Evolutionary conservation across 495 filamentous ascomycete species (phyloP).

Genomic region (Talaromyces liani): DNA sequence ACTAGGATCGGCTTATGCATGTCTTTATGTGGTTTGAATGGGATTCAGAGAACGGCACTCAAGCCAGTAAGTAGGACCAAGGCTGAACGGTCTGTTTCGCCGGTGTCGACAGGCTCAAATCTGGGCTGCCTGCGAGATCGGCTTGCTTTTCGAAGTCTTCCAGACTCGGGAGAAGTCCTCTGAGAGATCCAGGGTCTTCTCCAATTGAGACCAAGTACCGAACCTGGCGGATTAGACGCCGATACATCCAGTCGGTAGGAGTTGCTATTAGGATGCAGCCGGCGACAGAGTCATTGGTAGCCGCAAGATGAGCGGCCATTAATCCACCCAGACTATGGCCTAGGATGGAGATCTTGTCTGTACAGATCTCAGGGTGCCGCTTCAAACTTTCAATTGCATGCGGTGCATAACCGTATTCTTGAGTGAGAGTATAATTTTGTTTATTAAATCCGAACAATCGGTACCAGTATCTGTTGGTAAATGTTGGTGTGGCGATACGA

Average conservation of each 20-base stretch:
- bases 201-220: constrained; percentile 8
- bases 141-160: background rate
- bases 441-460: background rate
- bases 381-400: constrained; percentile 7
- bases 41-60: constrained; percentile 3
- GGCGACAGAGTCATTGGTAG: constrained; percentile 1
- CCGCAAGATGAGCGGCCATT: constrained; percentile 2
- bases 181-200: background rate
- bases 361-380: constrained; percentile 2
- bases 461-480: background rate
- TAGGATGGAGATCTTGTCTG: constrained; percentile 8
- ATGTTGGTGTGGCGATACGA: constrained; percentile 13
- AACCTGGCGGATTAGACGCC: constrained; percentile 9
- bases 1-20: constrained; percentile 6
- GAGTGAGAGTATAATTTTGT: constrained; percentile 6
- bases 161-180: too few relatives aligned
- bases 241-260: constrained; percentile 10
- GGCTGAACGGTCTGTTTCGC: background rate
- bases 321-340: constrained; percentile 13
- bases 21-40: background rate
- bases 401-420: constrained; percentile 11
- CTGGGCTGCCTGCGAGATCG: background rate
- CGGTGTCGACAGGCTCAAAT: background rate
- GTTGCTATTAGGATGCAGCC: constrained; percentile 13
- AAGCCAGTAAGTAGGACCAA: background rate